A percentile compares a stretch with the other conserved stretches of the same genome.
These are phyloP conservation scores for Poronia punctata DNA, from an alignment of 495 filamentous ascomycete species.

Conservation along the genomic window DNA sequence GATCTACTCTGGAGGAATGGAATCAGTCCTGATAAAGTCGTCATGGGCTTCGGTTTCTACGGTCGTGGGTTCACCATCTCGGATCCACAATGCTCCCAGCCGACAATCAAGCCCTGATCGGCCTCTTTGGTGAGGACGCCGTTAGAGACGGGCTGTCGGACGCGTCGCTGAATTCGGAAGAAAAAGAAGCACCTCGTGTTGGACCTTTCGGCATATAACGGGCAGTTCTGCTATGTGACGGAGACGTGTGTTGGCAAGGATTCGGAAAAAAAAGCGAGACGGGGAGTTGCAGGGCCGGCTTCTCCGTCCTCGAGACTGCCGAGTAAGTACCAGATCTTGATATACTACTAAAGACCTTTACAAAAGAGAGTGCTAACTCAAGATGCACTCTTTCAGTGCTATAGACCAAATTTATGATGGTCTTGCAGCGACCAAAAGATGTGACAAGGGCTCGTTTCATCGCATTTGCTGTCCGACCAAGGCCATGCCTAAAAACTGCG, in stretches of 20 bases:
- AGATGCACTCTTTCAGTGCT: too few relatives aligned
- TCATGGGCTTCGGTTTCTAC: conserved; percentile 40
- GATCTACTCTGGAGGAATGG: conserved; percentile 41
- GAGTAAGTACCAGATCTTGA: not conserved
- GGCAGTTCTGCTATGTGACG: not conserved
- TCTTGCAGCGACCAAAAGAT: not conserved
- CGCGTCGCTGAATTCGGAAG: not conserved
- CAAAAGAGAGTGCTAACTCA: too few relatives aligned
- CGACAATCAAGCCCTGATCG: not conserved
- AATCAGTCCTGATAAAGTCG: conserved; percentile 31
- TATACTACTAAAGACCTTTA: too few relatives aligned
- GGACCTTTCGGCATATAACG: not conserved
- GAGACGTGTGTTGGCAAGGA: not conserved
- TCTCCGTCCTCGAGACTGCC: not conserved
- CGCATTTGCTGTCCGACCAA: conserved; percentile 30
- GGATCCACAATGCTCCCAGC: conserved; percentile 1
- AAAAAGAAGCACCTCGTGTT: not conserved
- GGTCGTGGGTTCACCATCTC: conserved; percentile 17
- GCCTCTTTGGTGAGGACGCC: not conserved
- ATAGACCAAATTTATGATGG: too few relatives aligned
- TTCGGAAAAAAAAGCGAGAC: not conserved
- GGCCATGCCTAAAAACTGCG: conserved; percentile 27
- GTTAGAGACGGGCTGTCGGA: not conserved
- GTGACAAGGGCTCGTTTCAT: conserved; percentile 19
- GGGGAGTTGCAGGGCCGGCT: not conserved